Conservation (phyloP, 352 stramenopile genomes). For the Achlya hypogyna region DNA sequence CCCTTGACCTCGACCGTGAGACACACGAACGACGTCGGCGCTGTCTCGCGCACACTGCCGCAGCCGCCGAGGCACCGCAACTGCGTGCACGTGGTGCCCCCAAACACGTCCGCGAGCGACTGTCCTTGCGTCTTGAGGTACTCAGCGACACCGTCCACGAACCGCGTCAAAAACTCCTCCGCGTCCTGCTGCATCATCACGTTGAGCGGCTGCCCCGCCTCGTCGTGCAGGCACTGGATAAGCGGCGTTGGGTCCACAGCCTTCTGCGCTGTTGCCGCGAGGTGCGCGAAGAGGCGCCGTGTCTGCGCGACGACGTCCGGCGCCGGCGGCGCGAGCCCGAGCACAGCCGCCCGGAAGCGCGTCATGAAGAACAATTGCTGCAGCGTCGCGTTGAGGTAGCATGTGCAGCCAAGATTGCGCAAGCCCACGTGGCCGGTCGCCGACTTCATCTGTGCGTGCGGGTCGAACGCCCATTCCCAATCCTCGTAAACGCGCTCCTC, state of each 20-base stretch:
- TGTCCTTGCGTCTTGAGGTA: slow-evolving; percentile 34
- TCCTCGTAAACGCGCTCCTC: slow-evolving; percentile 10
- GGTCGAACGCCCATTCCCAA: slow-evolving; percentile 16
- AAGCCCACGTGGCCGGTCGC: slow-evolving; percentile 22
- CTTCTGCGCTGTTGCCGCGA: slow-evolving; percentile 22
- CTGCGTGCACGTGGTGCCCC: slow-evolving; percentile 24
- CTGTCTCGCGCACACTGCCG: slow-evolving; percentile 9
- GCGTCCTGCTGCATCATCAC: slow-evolving; percentile 33
- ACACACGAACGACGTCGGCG: slow-evolving; percentile 23
- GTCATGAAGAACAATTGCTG: slow-evolving; percentile 33
- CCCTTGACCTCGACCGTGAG: slow-evolving; percentile 27
- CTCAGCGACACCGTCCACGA: slow-evolving; percentile 23
- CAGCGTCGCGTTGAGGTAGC: slow-evolving; percentile 39
- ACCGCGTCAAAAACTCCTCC: slow-evolving; percentile 35
- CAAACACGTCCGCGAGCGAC: slow-evolving; percentile 20
- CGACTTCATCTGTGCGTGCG: slow-evolving; percentile 14
- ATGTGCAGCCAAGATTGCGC: slow-evolving; percentile 33
- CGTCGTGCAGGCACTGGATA: slow-evolving; percentile 23
- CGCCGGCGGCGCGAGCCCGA: slow-evolving; percentile 8
- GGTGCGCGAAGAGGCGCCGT: slow-evolving; percentile 29
- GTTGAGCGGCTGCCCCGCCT: slow-evolving; percentile 27
- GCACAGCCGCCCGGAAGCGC: slow-evolving; percentile 19
- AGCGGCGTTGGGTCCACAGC: slow-evolving; percentile 23
- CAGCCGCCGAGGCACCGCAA: slow-evolving; percentile 24
- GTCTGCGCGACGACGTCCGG: slow-evolving; percentile 25